phyloP scores from a whole-genome alignment of 805 yeast genomes.

The Candida pseudofarinosa region DNA sequence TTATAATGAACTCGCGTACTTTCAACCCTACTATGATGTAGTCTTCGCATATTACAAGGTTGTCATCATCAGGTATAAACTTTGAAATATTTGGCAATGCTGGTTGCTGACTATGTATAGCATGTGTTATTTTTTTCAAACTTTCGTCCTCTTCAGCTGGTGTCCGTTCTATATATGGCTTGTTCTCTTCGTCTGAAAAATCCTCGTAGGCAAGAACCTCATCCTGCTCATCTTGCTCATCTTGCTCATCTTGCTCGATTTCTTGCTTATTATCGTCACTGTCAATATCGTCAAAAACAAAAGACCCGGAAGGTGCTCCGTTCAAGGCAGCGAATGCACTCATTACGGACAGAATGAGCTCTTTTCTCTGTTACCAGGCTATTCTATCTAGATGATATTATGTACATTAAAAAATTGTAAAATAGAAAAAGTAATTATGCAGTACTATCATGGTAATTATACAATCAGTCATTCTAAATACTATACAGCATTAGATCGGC shows the following conservation, averaged over 20 bases:
- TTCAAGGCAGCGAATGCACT: conserved; percentile 33
- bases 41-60: conserved; percentile 27
- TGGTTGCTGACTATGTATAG: background rate
- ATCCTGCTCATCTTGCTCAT: conserved; percentile 17
- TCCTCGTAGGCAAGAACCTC: conserved; percentile 2
- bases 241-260: conserved; percentile 24
- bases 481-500: conserved; percentile 32
- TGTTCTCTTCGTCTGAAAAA: background rate
- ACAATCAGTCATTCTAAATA: background rate
- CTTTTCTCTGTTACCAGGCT: background rate
- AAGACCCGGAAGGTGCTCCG: conserved; percentile 11
- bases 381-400: background rate
- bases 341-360: conserved; percentile 19
- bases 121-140: background rate
- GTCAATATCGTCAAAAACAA: conserved; percentile 8
- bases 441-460: too few species aligned
- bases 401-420: background rate
- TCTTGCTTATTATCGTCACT: conserved; percentile 15
- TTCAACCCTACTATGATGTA: conserved; percentile 41
- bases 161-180: conserved; percentile 1
- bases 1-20: conserved; percentile 35
- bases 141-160: conserved; percentile 2
- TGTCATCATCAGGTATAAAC: conserved; percentile 35
- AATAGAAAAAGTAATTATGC: too few species aligned
- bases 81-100: conserved; percentile 21